Evolutionary conservation across 495 filamentous ascomycete genomes (phyloP).

Genomic region (Letharia lupina): DNA sequence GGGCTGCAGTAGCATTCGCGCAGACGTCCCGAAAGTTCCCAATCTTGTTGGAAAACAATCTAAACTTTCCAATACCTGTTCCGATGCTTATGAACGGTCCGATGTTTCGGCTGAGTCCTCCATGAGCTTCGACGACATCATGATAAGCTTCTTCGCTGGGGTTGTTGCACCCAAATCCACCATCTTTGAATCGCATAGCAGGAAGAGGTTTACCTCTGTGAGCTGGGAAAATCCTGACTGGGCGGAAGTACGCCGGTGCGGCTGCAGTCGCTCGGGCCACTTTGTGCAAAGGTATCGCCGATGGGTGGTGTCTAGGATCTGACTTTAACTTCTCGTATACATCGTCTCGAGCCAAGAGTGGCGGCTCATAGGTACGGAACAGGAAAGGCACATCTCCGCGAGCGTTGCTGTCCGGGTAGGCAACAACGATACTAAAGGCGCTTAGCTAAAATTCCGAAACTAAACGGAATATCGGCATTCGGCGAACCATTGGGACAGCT

Average conservation of each 20-base stretch:
- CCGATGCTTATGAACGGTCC: constrained; percentile 10
- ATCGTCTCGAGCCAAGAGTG: not conserved
- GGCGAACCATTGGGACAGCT: not conserved
- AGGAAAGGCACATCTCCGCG: not conserved
- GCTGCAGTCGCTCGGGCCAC: constrained; percentile 44
- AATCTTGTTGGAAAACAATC: not conserved
- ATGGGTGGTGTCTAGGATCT: constrained; percentile 29
- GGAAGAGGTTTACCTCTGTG: not conserved
- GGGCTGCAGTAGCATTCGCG: not conserved
- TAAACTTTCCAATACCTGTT: constrained; percentile 1
- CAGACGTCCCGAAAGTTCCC: not conserved
- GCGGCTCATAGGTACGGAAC: not conserved
- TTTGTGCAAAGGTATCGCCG: constrained; percentile 29
- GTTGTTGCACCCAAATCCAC: constrained; percentile 25
- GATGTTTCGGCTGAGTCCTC: not conserved
- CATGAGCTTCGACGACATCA: constrained; percentile 9
- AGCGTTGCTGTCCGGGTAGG: not conserved
- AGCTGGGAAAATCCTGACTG: constrained; percentile 18
- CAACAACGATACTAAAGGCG: not conserved
- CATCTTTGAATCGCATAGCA: constrained; percentile 21
- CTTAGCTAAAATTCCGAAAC: not conserved
- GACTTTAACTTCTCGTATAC: not conserved
- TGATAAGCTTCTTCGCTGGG: constrained; percentile 20
- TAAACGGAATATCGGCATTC: not conserved
- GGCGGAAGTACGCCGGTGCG: constrained; percentile 42